phyloP scores from a whole-genome alignment of 345 rosid genomes.

The Reutealis trisperma region DNA sequence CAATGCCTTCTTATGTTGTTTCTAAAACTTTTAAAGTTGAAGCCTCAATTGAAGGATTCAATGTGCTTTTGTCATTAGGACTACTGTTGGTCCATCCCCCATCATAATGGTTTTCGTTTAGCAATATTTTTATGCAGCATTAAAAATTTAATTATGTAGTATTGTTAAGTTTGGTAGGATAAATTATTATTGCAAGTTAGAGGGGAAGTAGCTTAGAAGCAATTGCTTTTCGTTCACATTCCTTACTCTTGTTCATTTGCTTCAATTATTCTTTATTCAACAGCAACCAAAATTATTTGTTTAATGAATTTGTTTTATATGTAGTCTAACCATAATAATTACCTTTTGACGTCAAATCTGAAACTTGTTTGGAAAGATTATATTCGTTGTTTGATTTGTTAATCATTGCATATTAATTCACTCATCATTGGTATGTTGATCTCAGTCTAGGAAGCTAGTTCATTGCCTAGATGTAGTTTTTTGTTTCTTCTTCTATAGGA shows the following conservation, averaged over 20 bases:
- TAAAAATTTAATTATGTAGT: conserved; percentile 3
- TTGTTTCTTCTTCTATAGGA: neutral
- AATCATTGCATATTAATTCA: neutral
- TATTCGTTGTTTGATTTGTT: neutral
- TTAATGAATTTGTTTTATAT: neutral
- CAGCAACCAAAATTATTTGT: neutral
- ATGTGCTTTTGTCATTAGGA: neutral
- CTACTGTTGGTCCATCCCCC: neutral
- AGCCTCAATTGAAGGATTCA: neutral
- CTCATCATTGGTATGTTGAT: neutral
- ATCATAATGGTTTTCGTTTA: neutral
- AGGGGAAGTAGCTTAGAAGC: conserved; percentile 35
- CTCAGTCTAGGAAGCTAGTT: neutral
- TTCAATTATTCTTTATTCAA: neutral
- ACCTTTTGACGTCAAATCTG: too few relatives aligned
- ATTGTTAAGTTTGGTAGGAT: conserved; percentile 22
- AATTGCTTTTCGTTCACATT: conserved; percentile 11
- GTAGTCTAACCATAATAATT: neutral
- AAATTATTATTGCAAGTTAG: conserved; percentile 12
- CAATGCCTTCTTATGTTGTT: neutral
- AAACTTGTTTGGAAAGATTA: neutral
- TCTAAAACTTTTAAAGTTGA: too few relatives aligned
- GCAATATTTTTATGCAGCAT: neutral
- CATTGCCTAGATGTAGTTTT: neutral
- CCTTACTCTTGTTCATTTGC: neutral